phyloP scores from a whole-genome alignment of 306 rosid species.

The Vigna trinervia region DNA sequence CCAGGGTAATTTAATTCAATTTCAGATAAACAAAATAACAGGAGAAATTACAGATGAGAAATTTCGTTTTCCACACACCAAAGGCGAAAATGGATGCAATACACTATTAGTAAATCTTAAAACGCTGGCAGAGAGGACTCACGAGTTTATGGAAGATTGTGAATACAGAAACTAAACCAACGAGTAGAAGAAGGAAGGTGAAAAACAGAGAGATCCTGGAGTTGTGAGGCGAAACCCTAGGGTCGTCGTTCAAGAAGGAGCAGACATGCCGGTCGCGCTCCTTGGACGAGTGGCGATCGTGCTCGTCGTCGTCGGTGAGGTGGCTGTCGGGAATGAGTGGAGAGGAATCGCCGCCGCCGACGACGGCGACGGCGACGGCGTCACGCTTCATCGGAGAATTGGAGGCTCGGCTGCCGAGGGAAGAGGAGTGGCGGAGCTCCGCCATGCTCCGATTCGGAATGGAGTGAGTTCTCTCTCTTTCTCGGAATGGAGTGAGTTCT shows the following conservation, averaged over 20 bases:
- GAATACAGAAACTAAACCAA: conserved; percentile 60
- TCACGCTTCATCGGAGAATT: conserved; percentile 96
- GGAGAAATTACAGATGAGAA: neutral
- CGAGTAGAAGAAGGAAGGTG: conserved; percentile 54
- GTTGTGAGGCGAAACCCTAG: conserved; percentile 71
- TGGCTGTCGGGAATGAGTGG: conserved; percentile 64
- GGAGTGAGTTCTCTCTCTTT: neutral
- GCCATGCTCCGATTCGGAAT: conserved; percentile 76
- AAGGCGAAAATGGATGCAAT: conserved; percentile 3
- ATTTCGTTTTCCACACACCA: neutral
- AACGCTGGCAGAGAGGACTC: conserved; percentile 39
- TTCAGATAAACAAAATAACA: neutral
- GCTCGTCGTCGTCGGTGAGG: conserved; percentile 67
- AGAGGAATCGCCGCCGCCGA: conserved; percentile 51
- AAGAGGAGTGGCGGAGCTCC: conserved; percentile 87
- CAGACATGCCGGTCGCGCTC: conserved; percentile 80
- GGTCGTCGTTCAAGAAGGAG: conserved; percentile 72
- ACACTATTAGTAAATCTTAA: neutral
- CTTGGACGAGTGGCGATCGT: conserved; percentile 70
- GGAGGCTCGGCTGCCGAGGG: conserved; percentile 71
- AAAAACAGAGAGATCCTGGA: conserved; percentile 76
- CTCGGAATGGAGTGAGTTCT: conserved; percentile 12
- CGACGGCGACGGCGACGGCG: conserved; percentile 39
- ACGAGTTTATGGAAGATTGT: conserved; percentile 69
- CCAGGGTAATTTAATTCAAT: neutral